phyloP scores from a whole-genome alignment of 306 rosid genomes.

The Castanea mollissima region DNA sequence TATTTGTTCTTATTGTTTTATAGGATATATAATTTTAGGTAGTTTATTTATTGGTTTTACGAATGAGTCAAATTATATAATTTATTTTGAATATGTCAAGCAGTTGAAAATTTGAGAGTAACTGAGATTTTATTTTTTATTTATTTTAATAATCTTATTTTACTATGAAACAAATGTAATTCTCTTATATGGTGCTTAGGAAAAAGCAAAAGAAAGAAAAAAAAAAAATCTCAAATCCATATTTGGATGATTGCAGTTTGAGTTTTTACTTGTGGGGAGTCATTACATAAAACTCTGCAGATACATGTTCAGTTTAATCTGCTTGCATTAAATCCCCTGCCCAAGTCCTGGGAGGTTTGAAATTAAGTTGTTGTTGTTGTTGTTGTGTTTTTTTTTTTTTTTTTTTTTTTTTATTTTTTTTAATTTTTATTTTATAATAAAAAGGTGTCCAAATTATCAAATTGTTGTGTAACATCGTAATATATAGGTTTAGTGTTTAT shows the following conservation, averaged over 20 bases:
- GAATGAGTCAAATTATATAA: neutral
- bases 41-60: neutral
- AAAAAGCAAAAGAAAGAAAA: neutral
- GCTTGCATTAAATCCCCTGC: neutral
- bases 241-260: neutral
- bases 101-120: neutral
- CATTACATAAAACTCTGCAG: neutral
- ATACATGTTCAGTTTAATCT: neutral
- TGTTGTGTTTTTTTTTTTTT: neutral
- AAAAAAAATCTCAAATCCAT: neutral
- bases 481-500: neutral
- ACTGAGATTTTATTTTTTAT: no score
- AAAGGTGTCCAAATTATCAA: neutral
- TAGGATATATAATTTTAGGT: neutral
- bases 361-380: neutral
- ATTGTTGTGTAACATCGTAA: neutral
- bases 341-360: neutral
- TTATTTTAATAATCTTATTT: no score
- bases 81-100: neutral
- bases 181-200: no score
- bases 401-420: no score
- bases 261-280: neutral
- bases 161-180: no score
- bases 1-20: conserved; percentile 15
- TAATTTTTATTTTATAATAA: neutral